Base-by-base conservation (phyloP, 768 basidiomycete species). In the Boletus vermiculosoides region DNA sequence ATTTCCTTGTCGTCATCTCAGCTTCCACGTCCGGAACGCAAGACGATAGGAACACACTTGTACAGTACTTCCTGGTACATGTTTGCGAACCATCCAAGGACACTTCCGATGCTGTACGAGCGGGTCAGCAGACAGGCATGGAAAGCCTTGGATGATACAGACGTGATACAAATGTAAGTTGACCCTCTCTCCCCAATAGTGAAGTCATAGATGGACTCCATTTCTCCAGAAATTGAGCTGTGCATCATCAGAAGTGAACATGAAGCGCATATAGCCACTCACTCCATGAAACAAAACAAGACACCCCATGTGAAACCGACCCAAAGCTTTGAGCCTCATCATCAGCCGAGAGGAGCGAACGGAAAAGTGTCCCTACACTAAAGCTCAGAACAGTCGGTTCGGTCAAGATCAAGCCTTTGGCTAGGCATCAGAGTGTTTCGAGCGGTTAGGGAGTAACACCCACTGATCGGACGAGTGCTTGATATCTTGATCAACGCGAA, bases 321-420 rank as follows among this genome's bases (percentile, higher is more conserved):
- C 87, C 86, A 87, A n/a, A 87, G 65, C 85, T 89, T 68, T 34
- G 28, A 1, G 7, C 28, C 6, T 3, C 42, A 20, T 28, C 37
- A 56, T 64, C 13, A 68, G 42, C 45, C 18, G 4, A 41, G 41
- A 45, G 12, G 25, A 36, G 39, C 4, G 5, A 50, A 57, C 10
- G 15, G 22, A 37, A 22, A 39, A 44, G 71, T 31, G n/a, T 0
- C 7, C 82, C 37, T 66, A 89, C 88, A 64, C 84, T 87, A 65
- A 93, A 88, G 63, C 84, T 84, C 3, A 80, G 72, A 8, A 93
- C 90, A 36, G 86, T 79, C 0, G 88, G 88, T 66, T 94, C 93
- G 0, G 69, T 68, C 31, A 68, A 47, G 20, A 73, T 56, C 22
- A 73, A 41, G 30, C 28, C 68, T 71, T 45, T 22, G 23, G 41